A percentile compares a stretch with the other conserved stretches of the same genome.
Conservation (phyloP, 129 eudicot species). For the Flaveria sonorensis region DNA sequence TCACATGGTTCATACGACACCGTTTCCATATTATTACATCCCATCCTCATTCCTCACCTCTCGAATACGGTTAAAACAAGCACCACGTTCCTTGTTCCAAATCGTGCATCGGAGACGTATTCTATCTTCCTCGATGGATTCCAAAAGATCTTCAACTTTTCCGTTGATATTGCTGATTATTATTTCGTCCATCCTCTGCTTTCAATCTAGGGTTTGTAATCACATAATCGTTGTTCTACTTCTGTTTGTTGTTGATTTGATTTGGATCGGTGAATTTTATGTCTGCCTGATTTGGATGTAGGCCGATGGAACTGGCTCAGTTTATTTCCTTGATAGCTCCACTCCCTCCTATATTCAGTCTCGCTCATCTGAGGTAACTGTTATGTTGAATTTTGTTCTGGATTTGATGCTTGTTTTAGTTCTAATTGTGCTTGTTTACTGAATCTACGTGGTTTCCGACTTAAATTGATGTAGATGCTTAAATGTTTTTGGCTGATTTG, state of each 20-base stretch:
- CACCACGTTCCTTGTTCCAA: neutral
- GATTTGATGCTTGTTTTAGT: neutral
- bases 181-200: constrained; percentile 27
- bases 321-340: constrained; percentile 78
- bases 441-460: neutral
- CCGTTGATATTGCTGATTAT: constrained; percentile 18
- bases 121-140: neutral
- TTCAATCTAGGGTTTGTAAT: constrained; percentile 39
- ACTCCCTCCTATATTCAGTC: constrained; percentile 56
- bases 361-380: constrained; percentile 33
- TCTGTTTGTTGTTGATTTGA: constrained; percentile 6
- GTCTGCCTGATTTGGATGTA: constrained; percentile 31
- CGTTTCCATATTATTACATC: neutral
- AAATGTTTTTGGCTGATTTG: neutral
- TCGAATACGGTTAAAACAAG: neutral
- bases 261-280: constrained; percentile 21
- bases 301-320: constrained; percentile 63
- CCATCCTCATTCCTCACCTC: neutral
- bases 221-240: constrained; percentile 10
- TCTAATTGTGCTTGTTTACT: neutral
- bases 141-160: constrained; percentile 11
- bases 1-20: neutral
- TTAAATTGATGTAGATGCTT: neutral
- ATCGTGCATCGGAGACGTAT: constrained; percentile 4
- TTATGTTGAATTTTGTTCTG: constrained; percentile 18